Base-by-base conservation (phyloP, 2,329 filamentous ascomycete species). In the Neofusicoccum cordaticola region DNA sequence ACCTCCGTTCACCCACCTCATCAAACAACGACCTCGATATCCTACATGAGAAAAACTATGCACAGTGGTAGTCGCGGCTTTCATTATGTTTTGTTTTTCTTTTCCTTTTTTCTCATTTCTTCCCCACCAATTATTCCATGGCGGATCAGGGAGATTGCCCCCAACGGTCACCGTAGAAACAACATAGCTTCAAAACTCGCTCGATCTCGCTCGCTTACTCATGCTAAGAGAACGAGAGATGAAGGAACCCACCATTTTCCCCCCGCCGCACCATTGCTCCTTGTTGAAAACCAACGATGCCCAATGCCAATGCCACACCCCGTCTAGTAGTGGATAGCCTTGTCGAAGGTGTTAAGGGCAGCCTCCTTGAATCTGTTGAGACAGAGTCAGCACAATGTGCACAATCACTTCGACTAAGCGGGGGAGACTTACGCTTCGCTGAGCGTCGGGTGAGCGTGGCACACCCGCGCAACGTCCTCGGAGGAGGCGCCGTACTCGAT, bases 401-500 rank as follows among this genome's bases (percentile, higher is more conserved):
- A 13, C 8, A 56, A 27, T 31, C 5, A 17, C 9, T 39, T 12
- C 11, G 3, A 22, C 2, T 41, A 7, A 11, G 8, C 13, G 12
- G 19, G 31, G n/a, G 27, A 11, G 22, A 53, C 61, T 56, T 63
- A 63, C 62, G 95, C 95, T 84, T 99, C 95, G 27, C 94, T 89
- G 66, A 99, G 85, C 60, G 93, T 97, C 64, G 95, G 95, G 82
- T 99, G 95, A 64, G 95, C 95, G 81, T 99, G 95, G 81, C 92
- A 95, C 69, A 95, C 98, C 75, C 95, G 88, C 65, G 75, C 76
- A 68, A 78, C 73, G 66, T 78, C 76, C 83, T 99, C 95, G 73
- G 88, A 93, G 69, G 91, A 95, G 35, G 95, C 95, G 69, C 95
- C 95, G 75, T 99, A 99, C 83, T 99, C 95, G 58, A 99, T 84